Evolutionary conservation across 2,329 filamentous ascomycete species (phyloP).

Genomic region (Botrytis elliptica): DNA sequence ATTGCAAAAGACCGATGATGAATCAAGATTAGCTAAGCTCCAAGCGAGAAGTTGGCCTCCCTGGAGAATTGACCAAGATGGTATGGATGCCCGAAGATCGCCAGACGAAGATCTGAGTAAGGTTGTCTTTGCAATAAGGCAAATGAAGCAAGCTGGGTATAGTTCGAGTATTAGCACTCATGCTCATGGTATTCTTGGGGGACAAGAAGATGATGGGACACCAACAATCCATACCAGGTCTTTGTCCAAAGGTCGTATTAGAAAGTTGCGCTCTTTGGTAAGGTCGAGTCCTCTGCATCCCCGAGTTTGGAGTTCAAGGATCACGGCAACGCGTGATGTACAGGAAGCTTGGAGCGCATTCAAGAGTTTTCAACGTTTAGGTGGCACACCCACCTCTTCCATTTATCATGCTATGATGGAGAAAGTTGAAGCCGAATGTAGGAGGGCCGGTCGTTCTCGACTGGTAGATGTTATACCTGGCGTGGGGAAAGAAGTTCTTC

Average conservation of each 20-base stretch:
- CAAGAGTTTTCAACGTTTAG: slow-evolving; percentile 38
- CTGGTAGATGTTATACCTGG: slow-evolving; percentile 50
- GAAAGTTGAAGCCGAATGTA: slow-evolving; percentile 49
- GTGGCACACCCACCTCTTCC: slow-evolving; percentile 41
- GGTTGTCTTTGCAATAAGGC: slow-evolving; percentile 51
- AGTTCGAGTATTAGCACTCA: slow-evolving; percentile 46
- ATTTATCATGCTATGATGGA: slow-evolving; percentile 62
- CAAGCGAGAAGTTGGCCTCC: slow-evolving; percentile 59
- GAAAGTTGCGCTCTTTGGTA: slow-evolving; percentile 16
- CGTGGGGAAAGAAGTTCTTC: slow-evolving; percentile 55
- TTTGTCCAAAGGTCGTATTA: slow-evolving; percentile 27
- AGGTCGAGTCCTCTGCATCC: slow-evolving; percentile 9
- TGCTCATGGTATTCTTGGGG: slow-evolving; percentile 53
- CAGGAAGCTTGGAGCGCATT: slow-evolving; percentile 58
- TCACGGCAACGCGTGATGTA: slow-evolving; percentile 58
- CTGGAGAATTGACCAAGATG: slow-evolving; percentile 56
- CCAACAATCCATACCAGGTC: slow-evolving; percentile 58
- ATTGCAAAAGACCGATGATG: slow-evolving; percentile 51
- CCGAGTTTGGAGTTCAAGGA: slow-evolving; percentile 52
- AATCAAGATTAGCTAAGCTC: slow-evolving; percentile 49
- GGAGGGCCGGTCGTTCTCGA: slow-evolving; percentile 31
- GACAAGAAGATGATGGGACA: slow-evolving; percentile 49
- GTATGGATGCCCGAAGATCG: slow-evolving; percentile 55
- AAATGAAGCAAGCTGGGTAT: slow-evolving; percentile 59
- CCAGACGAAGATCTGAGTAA: slow-evolving; percentile 54